Base-by-base conservation (phyloP, 1,139 yeast species). In the Arxiozyma slooffiae region DNA sequence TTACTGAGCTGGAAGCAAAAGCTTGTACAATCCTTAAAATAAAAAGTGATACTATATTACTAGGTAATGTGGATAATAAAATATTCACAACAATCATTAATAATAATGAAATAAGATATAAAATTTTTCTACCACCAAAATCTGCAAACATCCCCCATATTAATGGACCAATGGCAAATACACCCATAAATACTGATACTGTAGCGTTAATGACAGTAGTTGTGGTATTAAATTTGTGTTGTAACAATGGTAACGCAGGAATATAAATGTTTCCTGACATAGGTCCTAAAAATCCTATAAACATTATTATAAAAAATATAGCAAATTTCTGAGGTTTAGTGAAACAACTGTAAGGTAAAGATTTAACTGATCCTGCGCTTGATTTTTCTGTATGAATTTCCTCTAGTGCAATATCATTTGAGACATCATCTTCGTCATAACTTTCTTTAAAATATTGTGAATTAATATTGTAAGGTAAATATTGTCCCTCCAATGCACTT, bases 71-170 rank as follows among this genome's bases (percentile, higher is more conserved):
- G 0, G 82, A 78, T 36, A 79, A 59, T 8, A 79, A 59, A 18
- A 78, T 58, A 55, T 77, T 78, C 1, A 81, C 72, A 2, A 75
- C 39, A n/a, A 75, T 64, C 55, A 71, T 76, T 24, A 79, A 59
- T 3, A 63, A 41, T 23, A 79, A 61, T 0, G 83, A 78, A 3
- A 70, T 59, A 24, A 78, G 52, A 54, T 79, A 79, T 18, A 79
- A 61, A 9, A 71, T 62, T 58, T 79, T 79, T 49, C 85, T 66
- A 0, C 85, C 85, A 7, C 81, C 80, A 54, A 71, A 67, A 58
- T 80, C 85, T 2, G 84, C 79, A 68, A 70, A 73, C 2, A 75
- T 68, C 6, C 79, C 84, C 85, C 81, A 80, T 44, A 75, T 55
- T 49, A 76, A 59, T 1, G 81, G 84, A 0, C 79, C 76, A 47